Conservation (phyloP, 2,329 filamentous ascomycete genomes). For the Cladosporium cucumerinum region DNA sequence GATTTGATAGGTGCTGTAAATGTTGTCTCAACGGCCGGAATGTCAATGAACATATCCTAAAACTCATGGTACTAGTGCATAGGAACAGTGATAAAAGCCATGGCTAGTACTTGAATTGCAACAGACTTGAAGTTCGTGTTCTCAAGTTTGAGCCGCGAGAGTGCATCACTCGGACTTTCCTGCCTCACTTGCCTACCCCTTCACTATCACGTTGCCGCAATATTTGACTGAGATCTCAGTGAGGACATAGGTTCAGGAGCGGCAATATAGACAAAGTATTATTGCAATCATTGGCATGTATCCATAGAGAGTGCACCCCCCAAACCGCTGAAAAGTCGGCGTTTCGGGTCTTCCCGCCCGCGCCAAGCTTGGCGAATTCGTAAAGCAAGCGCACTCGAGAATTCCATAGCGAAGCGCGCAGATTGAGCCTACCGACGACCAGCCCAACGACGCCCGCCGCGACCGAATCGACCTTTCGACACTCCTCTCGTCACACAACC, state of each 20-base stretch:
- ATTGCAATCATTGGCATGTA: neutral
- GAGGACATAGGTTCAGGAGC: neutral
- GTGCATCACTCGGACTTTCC: neutral
- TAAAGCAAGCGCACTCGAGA: neutral
- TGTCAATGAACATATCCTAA: neutral
- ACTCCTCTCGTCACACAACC: conserved; percentile 7
- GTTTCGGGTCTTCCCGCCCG: neutral
- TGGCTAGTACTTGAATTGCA: neutral
- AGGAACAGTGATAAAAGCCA: neutral
- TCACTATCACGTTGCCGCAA: neutral
- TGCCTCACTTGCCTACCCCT: neutral
- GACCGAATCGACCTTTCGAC: conserved; percentile 13
- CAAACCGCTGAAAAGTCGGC: neutral
- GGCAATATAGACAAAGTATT: neutral
- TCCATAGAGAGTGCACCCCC: neutral
- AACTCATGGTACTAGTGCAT: neutral
- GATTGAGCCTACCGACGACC: conserved; percentile 2
- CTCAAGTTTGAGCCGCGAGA: neutral
- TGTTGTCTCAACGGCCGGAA: no score
- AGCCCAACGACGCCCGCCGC: conserved; percentile 17
- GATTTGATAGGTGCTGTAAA: no score
- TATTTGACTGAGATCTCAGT: neutral
- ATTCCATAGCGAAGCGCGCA: neutral
- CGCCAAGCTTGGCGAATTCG: neutral
- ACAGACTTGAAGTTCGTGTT: neutral